Conservation (phyloP, 177 flowering plant genomes). For the Telopea speciosissima region DNA sequence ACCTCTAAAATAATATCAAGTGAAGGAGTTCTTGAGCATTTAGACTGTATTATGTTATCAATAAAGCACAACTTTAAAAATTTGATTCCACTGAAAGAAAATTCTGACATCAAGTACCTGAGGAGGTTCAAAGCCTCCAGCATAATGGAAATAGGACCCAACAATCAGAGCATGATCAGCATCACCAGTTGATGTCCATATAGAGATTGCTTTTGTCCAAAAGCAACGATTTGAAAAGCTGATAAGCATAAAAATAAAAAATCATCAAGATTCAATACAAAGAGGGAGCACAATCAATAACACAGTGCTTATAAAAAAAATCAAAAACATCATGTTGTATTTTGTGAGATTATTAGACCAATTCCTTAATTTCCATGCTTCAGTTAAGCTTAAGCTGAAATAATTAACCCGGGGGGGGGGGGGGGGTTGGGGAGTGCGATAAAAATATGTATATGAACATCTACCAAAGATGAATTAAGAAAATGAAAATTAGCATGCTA, state of each 20-base stretch:
- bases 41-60: not conserved
- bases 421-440: too few relatives aligned
- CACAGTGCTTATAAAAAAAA: not conserved
- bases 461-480: too few relatives aligned
- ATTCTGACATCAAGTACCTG: slow-evolving; percentile 36
- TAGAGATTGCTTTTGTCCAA: slow-evolving; percentile 87
- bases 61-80: not conserved
- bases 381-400: not conserved
- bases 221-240: slow-evolving; percentile 97
- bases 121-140: slow-evolving; percentile 94
- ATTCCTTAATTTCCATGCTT: not conserved
- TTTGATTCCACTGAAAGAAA: not conserved
- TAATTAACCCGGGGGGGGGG: too few relatives aligned
- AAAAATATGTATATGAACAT: too few relatives aligned
- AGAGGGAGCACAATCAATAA: not conserved
- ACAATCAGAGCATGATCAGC: slow-evolving; percentile 81
- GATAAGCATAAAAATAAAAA: slow-evolving; percentile 7
- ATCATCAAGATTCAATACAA: not conserved
- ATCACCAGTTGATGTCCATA: slow-evolving; percentile 94
- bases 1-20: not conserved
- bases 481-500: too few relatives aligned
- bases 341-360: not conserved
- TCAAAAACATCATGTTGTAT: too few relatives aligned
- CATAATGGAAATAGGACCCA: slow-evolving; percentile 84
- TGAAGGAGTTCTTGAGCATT: not conserved